phyloP scores from a whole-genome alignment of 257 asterid genomes.

The Nicotiana knightiana region DNA sequence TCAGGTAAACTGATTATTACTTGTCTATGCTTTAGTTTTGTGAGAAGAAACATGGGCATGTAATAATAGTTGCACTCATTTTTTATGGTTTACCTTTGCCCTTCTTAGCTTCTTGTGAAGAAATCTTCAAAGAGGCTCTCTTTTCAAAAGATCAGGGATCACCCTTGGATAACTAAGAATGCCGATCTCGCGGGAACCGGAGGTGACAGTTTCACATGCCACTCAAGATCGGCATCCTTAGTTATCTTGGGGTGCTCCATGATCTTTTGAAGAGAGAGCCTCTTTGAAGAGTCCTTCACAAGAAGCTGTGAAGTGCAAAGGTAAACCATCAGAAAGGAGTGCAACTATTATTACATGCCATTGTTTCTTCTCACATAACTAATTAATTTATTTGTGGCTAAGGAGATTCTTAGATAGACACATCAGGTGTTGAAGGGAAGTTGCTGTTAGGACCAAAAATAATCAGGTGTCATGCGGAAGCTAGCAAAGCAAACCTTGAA shows the following conservation, averaged over 20 bases:
- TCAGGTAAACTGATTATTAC: conserved; percentile 37
- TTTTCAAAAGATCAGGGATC: conserved; percentile 65
- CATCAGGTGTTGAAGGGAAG: conserved; percentile 59
- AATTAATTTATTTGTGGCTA: conserved; percentile 39
- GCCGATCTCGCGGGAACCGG: conserved; percentile 38
- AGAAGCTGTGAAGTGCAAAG: conserved; percentile 59
- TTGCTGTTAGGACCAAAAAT: too few relatives aligned
- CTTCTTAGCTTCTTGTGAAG: conserved; percentile 79
- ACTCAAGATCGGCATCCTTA: conserved; percentile 24
- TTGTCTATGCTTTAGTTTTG: not conserved
- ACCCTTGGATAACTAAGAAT: conserved; percentile 72
- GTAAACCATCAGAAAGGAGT: conserved; percentile 8
- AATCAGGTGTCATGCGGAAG: too few relatives aligned
- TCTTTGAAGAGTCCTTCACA: conserved; percentile 76
- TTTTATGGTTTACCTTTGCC: conserved; percentile 12
- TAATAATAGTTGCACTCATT: not conserved
- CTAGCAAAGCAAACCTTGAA: too few relatives aligned
- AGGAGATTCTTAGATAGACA: conserved; percentile 76
- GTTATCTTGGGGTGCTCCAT: conserved; percentile 83
- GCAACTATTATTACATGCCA: not conserved
- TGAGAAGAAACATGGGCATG: not conserved
- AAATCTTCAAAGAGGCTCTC: conserved; percentile 78
- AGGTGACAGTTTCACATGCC: conserved; percentile 10
- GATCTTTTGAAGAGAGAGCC: conserved; percentile 72
- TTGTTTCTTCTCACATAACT: not conserved